Percentiles rank a stretch among this genome's conserved stretches.
These are phyloP conservation scores for Salvia sclarea DNA, from an alignment of 305 asterid genomes.

Conservation along the genomic window DNA sequence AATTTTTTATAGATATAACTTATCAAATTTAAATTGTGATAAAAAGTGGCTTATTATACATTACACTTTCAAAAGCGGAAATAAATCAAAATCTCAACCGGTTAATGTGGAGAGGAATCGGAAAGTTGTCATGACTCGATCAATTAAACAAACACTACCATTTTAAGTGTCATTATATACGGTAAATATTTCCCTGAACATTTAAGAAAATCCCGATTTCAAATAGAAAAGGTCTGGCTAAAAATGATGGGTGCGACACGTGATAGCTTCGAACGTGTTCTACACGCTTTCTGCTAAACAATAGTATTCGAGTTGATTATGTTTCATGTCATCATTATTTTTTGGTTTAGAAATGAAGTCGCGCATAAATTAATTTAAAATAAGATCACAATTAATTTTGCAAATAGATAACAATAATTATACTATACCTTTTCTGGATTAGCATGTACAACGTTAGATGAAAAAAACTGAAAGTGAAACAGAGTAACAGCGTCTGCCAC, in stretches of 20 bases:
- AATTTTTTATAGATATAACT: too few species aligned
- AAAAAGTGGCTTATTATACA: too few species aligned
- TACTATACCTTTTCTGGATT: not conserved
- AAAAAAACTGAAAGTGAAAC: slow-evolving; percentile 17
- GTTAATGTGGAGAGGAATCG: slow-evolving; percentile 20
- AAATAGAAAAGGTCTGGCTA: not conserved
- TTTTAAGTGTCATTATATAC: not conserved
- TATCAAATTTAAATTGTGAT: too few species aligned
- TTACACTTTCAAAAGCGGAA: not conserved
- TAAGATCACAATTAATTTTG: not conserved
- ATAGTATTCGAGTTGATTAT: slow-evolving; percentile 24
- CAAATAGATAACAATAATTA: too few species aligned
- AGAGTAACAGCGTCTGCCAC: slow-evolving; percentile 29
- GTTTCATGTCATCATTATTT: slow-evolving; percentile 27
- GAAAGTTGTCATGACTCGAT: slow-evolving; percentile 26
- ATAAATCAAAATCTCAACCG: slow-evolving; percentile 19
- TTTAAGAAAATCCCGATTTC: not conserved
- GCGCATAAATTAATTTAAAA: slow-evolving; percentile 8
- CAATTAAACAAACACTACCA: not conserved
- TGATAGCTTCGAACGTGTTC: slow-evolving; percentile 30
- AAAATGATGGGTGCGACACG: slow-evolving; percentile 32
- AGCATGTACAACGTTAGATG: slow-evolving; percentile 39
- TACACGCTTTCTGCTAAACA: slow-evolving; percentile 16
- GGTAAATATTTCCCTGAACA: not conserved
- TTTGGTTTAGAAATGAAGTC: not conserved